phyloP scores from a whole-genome alignment of 2,329 filamentous ascomycete genomes.

The Cryphonectria japonica region DNA sequence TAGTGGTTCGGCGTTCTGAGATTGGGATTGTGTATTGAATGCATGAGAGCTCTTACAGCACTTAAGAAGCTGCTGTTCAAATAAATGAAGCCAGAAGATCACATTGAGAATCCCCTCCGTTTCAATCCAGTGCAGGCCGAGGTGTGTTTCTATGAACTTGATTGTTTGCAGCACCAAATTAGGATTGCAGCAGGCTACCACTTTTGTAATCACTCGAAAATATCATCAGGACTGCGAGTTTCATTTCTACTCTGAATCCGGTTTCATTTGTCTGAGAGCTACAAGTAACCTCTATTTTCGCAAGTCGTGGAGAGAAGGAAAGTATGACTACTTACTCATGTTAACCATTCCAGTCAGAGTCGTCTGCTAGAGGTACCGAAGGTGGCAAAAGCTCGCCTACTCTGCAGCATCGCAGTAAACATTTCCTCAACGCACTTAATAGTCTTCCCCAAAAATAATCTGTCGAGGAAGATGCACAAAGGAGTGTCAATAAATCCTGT shows the following conservation, averaged over 20 bases:
- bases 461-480: neutral
- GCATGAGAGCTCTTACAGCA: conserved; percentile 17
- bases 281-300: no score
- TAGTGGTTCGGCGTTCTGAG: conserved; percentile 37
- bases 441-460: neutral
- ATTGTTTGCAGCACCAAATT: neutral
- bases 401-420: neutral
- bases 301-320: no score
- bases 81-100: neutral
- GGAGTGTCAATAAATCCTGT: no score
- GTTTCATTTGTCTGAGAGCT: no score
- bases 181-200: neutral
- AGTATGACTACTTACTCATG: no score
- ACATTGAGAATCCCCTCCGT: neutral
- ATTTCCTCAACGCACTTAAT: neutral
- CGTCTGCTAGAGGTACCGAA: no score
- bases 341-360: neutral
- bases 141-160: neutral
- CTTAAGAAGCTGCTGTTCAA: neutral
- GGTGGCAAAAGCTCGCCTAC: neutral
- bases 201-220: neutral
- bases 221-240: neutral
- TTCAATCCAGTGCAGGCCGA: neutral
- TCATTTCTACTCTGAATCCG: neutral
- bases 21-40: conserved; percentile 8